These are phyloP conservation scores for Eudorina sp. DNA, from an alignment of 139 green algal genomes.

Conservation along the genomic window DNA sequence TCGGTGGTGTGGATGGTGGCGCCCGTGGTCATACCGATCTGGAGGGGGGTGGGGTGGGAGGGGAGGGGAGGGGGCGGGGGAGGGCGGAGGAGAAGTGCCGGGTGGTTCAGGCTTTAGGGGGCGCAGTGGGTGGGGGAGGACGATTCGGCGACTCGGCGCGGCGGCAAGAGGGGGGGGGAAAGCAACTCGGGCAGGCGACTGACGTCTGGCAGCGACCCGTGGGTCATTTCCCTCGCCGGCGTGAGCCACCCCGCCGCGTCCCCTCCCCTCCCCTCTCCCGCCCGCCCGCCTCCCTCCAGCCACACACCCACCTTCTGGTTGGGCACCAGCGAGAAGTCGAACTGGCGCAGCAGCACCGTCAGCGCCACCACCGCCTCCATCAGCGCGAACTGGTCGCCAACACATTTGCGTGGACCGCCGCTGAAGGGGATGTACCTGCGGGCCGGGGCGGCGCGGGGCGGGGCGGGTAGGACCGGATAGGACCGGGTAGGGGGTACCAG, in stretches of 20 bases:
- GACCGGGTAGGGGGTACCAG: neutral
- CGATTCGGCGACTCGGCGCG: no score
- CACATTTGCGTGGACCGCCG: slow-evolving; percentile 94
- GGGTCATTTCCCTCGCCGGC: no score
- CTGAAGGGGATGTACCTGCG: slow-evolving; percentile 83
- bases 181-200: no score
- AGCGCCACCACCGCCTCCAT: slow-evolving; percentile 92
- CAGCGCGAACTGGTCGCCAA: slow-evolving; percentile 98
- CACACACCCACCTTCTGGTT: slow-evolving; percentile 68
- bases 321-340: slow-evolving; percentile 83
- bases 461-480: neutral
- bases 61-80: neutral
- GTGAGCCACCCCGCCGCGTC: neutral
- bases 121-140: no score
- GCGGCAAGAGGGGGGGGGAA: no score
- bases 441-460: neutral
- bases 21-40: slow-evolving; percentile 95
- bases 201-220: no score
- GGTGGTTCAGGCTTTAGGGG: no score
- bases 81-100: no score
- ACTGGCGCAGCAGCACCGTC: slow-evolving; percentile 87
- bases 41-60: neutral
- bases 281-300: neutral
- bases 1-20: slow-evolving; percentile 95
- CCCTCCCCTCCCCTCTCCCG: neutral